phyloP scores from a whole-genome alignment of 2,329 filamentous ascomycete species.

The Cadophora sp. region DNA sequence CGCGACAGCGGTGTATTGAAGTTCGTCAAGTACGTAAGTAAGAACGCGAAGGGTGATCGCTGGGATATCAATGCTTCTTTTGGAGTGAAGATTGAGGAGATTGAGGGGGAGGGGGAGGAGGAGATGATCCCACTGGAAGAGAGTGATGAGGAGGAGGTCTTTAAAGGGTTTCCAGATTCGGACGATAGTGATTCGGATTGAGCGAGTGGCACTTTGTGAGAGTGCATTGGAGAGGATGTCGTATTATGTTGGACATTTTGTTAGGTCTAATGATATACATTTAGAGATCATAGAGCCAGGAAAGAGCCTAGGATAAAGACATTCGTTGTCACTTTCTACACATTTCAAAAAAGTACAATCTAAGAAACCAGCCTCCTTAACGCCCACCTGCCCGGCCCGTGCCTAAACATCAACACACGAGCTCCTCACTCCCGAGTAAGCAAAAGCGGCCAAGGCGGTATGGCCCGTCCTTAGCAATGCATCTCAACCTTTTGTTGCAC shows the following conservation, averaged over 20 bases:
- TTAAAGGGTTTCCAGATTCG: conserved; percentile 52
- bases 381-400: neutral
- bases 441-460: conserved; percentile 2
- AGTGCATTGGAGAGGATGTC: too few relatives aligned
- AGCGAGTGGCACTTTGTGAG: neutral
- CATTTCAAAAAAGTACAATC: too few relatives aligned
- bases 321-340: neutral
- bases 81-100: conserved; percentile 66
- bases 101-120: conserved; percentile 44
- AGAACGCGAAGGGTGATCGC: conserved; percentile 81
- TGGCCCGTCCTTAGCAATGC: conserved; percentile 1
- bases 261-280: neutral
- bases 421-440: neutral
- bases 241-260: neutral
- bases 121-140: conserved; percentile 47
- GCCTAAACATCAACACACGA: neutral
- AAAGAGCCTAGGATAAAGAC: too few relatives aligned
- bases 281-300: too few relatives aligned
- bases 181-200: conserved; percentile 44
- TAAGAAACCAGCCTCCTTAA: too few relatives aligned
- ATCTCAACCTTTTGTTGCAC: conserved; percentile 26
- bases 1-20: conserved; percentile 85
- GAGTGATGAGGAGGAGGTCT: conserved; percentile 59
- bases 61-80: conserved; percentile 89
- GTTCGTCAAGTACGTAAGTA: conserved; percentile 96